Evolutionary conservation across 768 basidiomycete species (phyloP).

Genomic region (Hygrophoropsis aurantiaca): DNA sequence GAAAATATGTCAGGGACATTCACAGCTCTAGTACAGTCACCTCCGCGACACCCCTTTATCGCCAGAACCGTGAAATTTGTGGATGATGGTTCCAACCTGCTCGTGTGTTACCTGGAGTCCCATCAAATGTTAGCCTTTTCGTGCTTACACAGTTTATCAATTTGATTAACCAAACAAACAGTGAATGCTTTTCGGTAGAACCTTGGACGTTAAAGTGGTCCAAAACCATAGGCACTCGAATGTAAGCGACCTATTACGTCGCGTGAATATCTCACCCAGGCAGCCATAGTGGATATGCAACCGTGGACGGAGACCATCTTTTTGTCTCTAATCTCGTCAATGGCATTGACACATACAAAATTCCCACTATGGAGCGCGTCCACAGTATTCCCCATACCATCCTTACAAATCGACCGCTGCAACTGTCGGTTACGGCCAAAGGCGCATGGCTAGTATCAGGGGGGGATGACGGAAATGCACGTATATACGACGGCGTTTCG

Average conservation of each 20-base stretch:
- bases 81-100: neutral
- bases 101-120: conserved; percentile 1
- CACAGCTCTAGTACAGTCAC: neutral
- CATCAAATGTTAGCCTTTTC: neutral
- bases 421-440: conserved; percentile 2
- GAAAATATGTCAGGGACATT: neutral
- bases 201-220: conserved; percentile 2
- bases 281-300: conserved; percentile 1
- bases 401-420: conserved; percentile 6
- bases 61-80: neutral
- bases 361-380: conserved; percentile 1
- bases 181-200: conserved; percentile 1
- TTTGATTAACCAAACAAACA: neutral
- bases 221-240: neutral
- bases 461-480: conserved; percentile 8
- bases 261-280: neutral
- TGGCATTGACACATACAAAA: conserved; percentile 5
- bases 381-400: conserved; percentile 4
- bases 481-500: neutral
- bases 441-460: conserved; percentile 1
- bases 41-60: neutral
- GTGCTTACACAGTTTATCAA: neutral
- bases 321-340: conserved; percentile 7
- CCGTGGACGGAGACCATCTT: conserved; percentile 3
- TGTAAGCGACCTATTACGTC: neutral